phyloP scores from a whole-genome alignment of 352 stramenopile genomes.

The Phytophthora pluvialis region DNA sequence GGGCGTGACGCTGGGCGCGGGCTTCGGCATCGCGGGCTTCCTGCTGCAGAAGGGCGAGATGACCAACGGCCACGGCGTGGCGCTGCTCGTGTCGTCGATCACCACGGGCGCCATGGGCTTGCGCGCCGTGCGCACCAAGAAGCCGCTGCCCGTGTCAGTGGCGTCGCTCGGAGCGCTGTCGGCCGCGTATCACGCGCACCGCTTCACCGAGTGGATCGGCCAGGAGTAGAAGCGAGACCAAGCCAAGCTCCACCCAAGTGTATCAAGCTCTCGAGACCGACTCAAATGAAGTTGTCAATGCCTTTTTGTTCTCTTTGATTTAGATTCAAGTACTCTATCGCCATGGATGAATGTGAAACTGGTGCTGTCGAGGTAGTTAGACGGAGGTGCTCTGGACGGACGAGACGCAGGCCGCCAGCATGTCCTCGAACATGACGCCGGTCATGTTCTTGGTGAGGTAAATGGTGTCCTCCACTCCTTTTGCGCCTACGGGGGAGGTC shows the following conservation, averaged over 20 bases:
- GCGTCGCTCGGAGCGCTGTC: conserved; percentile 79
- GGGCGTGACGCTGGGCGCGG: conserved; percentile 78
- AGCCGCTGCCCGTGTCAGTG: conserved; percentile 77
- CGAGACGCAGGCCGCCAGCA: conserved; percentile 85
- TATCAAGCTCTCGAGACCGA: not conserved
- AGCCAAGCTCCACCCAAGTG: not conserved
- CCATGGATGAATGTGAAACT: conserved; percentile 13
- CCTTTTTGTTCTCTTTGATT: conserved; percentile 16
- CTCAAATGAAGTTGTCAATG: conserved; percentile 25
- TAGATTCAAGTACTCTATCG: conserved; percentile 26
- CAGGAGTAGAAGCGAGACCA: conserved; percentile 60
- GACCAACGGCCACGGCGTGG: conserved; percentile 82
- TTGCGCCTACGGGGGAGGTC: conserved; percentile 10
- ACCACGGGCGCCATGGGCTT: conserved; percentile 89
- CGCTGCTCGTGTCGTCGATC: conserved; percentile 82
- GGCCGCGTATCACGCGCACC: conserved; percentile 82
- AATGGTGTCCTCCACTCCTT: conserved; percentile 71
- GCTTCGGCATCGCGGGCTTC: conserved; percentile 81
- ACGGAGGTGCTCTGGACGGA: conserved; percentile 60
- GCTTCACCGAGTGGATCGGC: conserved; percentile 84
- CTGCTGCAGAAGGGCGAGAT: conserved; percentile 84
- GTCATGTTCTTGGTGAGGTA: conserved; percentile 89
- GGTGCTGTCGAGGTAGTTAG: conserved; percentile 19
- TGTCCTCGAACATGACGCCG: conserved; percentile 89
- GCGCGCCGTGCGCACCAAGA: conserved; percentile 75